Evolutionary conservation across 1,284 basidiomycete species (phyloP), one percentile per base, ranked within the genome.

Genomic region (Gymnopus androsaceus): DNA sequence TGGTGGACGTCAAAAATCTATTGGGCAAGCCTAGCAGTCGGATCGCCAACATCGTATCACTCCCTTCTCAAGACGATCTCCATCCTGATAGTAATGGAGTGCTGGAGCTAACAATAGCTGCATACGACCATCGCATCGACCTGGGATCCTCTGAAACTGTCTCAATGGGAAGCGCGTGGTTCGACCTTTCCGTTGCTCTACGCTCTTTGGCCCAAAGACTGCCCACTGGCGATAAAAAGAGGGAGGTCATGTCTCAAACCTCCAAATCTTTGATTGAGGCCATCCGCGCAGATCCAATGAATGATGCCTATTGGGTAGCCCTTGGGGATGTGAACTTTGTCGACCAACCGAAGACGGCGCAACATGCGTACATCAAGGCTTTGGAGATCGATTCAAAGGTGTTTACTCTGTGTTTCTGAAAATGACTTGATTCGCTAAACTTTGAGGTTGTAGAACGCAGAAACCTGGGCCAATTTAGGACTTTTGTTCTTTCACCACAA

Each of bases 301-400:
- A 92, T 63, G 82, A 88, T 54, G 66, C 74, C 2, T 91, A 91
- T 63, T 99, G 97, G 97, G 82, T 85, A 61, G 81, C 87, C 0
- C 73, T 96, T 15, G 95, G 91, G 1, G 82, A 87, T 63, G 76
- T 88, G n/a, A 75, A 87, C 45, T 92, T 95, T 67, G 65, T 80
- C n/a, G 70, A 75, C 7, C 83, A 87, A 48, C 80, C 88, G 0
- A 87, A 84, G 63, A 73, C 83, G 1, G 88, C 93, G 4, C 97
- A 99, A 69, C 95, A 99, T 73, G 90, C 93, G 7, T 98, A 94
- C 63, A 87, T 98, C 66, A 90, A 85, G 51, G 91, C 95, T 6
- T 74, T 98, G 51, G 95, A 98, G 64, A 77, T 92, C 47, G 87
- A 95, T 64, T 70, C 79, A 1, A 94, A 92, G 79, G 90, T 89